Conservation (phyloP, 768 basidiomycete genomes). For the Collybia nuda region DNA sequence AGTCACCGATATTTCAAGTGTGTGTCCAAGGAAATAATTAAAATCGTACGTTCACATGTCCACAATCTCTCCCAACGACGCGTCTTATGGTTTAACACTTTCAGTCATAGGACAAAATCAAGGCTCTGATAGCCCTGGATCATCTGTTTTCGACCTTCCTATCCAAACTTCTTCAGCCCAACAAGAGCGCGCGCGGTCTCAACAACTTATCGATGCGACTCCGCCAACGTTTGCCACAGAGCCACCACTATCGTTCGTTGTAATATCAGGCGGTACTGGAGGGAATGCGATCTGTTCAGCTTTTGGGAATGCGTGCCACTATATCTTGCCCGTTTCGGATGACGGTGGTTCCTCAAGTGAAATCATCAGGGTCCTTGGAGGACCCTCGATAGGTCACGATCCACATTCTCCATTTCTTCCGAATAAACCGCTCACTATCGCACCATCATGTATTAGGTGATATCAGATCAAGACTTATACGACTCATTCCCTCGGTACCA, state of each 20-base stretch:
- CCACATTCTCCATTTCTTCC: slow-evolving; percentile 4
- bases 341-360: slow-evolving; percentile 96
- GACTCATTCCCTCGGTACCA: slow-evolving; percentile 74
- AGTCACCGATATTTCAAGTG: no score
- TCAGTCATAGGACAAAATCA: slow-evolving; percentile 5
- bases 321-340: slow-evolving; percentile 91
- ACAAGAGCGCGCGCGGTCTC: neutral
- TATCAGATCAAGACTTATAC: slow-evolving; percentile 84
- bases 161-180: slow-evolving; percentile 30
- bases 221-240: neutral
- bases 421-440: no score
- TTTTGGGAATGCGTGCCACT: slow-evolving; percentile 77
- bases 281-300: slow-evolving; percentile 90
- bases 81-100: slow-evolving; percentile 11
- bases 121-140: slow-evolving; percentile 56
- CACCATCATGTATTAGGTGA: slow-evolving; percentile 52
- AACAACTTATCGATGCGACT: no score
- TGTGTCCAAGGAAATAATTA: no score
- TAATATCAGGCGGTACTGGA: slow-evolving; percentile 93
- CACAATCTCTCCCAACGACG: slow-evolving; percentile 6
- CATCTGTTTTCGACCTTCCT: slow-evolving; percentile 76
- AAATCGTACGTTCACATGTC: slow-evolving; percentile 7
- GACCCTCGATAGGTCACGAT: slow-evolving; percentile 73
- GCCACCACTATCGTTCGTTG: slow-evolving; percentile 49
- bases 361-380: slow-evolving; percentile 88